Evolutionary conservation across 2,329 filamentous ascomycete genomes (phyloP).

Genomic region (Colletotrichum shisoi): DNA sequence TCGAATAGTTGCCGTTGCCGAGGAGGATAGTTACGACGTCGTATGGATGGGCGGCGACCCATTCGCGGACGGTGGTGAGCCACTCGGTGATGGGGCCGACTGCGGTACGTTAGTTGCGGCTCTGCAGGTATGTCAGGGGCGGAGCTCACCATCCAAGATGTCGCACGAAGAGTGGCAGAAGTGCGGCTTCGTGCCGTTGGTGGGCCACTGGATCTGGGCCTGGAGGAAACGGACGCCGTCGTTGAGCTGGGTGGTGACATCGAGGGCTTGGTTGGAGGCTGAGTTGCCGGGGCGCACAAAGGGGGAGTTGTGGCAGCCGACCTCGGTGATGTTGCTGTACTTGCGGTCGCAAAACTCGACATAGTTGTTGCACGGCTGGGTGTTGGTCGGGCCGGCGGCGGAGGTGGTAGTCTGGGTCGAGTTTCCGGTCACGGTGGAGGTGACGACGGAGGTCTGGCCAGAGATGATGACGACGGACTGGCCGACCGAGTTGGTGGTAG

Average conservation of each 20-base stretch:
- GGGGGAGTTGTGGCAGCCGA: slow-evolving; percentile 82
- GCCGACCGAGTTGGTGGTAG: slow-evolving; percentile 44
- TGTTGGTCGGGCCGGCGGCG: slow-evolving; percentile 67
- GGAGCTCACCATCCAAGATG: slow-evolving; percentile 66
- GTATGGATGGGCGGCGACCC: slow-evolving; percentile 80
- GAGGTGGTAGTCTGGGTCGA: slow-evolving; percentile 53
- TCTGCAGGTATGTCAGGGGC: too few relatives aligned
- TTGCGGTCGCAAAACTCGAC: slow-evolving; percentile 77
- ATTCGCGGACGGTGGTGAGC: slow-evolving; percentile 71
- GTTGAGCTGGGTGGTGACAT: slow-evolving; percentile 75
- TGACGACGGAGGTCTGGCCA: slow-evolving; percentile 53
- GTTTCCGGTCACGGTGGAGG: slow-evolving; percentile 54
- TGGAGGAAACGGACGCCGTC: slow-evolving; percentile 75
- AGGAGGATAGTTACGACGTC: slow-evolving; percentile 89
- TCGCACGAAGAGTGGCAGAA: slow-evolving; percentile 89
- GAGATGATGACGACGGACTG: slow-evolving; percentile 56
- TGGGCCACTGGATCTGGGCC: slow-evolving; percentile 68
- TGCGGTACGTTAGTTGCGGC: slow-evolving; percentile 16
- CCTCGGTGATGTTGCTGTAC: slow-evolving; percentile 82
- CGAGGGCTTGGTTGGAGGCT: slow-evolving; percentile 76
- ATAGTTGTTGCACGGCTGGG: slow-evolving; percentile 80
- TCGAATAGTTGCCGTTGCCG: slow-evolving; percentile 81
- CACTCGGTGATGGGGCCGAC: slow-evolving; percentile 79
- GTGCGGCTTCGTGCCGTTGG: slow-evolving; percentile 63
- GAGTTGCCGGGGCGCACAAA: slow-evolving; percentile 75